Evolutionary conservation across 192 early-diverging fungal species (phyloP).

Genomic region (Gryganskiella cystojenkinii): DNA sequence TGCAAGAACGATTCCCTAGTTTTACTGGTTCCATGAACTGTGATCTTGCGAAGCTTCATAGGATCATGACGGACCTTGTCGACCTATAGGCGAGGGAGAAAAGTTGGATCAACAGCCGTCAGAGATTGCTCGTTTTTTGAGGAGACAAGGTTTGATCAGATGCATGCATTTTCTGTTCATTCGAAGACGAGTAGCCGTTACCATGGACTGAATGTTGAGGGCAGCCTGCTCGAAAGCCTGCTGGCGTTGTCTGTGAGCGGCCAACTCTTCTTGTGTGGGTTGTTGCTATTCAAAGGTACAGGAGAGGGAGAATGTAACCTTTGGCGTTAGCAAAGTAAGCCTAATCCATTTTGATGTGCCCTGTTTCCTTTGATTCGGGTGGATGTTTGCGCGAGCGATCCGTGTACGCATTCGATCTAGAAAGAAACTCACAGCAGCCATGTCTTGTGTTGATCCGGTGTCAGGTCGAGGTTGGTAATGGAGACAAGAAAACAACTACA

Average conservation of each 20-base stretch:
- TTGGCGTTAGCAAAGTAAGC: background rate
- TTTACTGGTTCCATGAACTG: conserved; percentile 40
- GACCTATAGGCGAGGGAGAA: conserved; percentile 21
- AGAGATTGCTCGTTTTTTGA: no score
- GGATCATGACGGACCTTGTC: conserved; percentile 46
- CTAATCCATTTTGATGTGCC: background rate
- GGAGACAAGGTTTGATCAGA: background rate
- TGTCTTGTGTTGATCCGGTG: background rate
- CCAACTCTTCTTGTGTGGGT: conserved; percentile 40
- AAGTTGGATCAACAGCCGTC: background rate
- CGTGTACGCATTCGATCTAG: background rate
- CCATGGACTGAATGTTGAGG: conserved; percentile 32
- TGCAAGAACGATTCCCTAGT: conserved; percentile 62
- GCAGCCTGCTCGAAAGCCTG: conserved; percentile 50
- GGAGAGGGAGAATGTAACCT: background rate
- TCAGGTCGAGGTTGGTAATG: background rate
- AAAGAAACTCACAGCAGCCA: conserved; percentile 7
- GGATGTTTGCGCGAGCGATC: background rate
- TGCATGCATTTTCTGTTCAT: background rate
- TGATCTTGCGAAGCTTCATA: conserved; percentile 51
- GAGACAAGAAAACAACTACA: background rate
- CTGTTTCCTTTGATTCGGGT: background rate
- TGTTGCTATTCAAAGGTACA: conserved; percentile 24
- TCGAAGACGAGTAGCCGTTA: background rate
- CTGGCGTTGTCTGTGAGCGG: conserved; percentile 46